These are phyloP conservation scores for Anthoceros angustus DNA, from an alignment of 225 moss, liverwort and hornwort species.

Conservation along the genomic window DNA sequence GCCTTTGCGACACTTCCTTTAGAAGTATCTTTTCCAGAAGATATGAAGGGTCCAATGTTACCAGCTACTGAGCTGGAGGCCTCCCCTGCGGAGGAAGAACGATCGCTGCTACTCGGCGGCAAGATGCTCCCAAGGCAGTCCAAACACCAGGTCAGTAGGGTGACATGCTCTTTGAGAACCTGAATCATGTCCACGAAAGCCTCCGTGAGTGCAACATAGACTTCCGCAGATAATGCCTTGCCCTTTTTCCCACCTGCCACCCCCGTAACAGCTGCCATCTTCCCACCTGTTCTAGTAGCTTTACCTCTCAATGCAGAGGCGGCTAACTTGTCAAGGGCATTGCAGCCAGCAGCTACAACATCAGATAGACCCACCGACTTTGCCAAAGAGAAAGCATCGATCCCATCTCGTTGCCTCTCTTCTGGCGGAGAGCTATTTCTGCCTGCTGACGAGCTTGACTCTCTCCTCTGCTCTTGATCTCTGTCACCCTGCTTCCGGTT, in stretches of 20 bases:
- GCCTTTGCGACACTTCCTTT: neutral
- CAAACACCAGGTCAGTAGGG: conserved; percentile 10
- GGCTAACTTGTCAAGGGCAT: conserved; percentile 8
- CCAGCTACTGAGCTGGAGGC: neutral
- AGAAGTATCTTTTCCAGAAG: conserved; percentile 4
- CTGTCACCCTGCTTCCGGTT: no score
- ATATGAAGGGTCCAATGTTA: conserved; percentile 1
- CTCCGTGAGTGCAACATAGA: conserved; percentile 10
- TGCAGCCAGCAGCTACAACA: conserved; percentile 10
- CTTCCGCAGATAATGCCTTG: conserved; percentile 8
- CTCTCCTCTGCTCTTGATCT: neutral
- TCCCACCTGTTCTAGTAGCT: neutral
- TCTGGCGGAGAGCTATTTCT: neutral
- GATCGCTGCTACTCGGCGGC: conserved; percentile 8
- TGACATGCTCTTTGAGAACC: conserved; percentile 7
- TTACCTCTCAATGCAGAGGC: conserved; percentile 9
- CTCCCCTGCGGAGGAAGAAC: conserved; percentile 6
- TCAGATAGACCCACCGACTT: conserved; percentile 9
- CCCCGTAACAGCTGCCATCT: conserved; percentile 3
- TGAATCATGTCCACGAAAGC: conserved; percentile 8
- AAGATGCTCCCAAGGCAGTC: conserved; percentile 9
- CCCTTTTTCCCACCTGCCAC: conserved; percentile 6
- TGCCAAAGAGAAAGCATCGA: conserved; percentile 1
- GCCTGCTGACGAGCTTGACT: neutral
- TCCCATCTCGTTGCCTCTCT: conserved; percentile 5